A percentile compares a stretch with the other conserved stretches of the same genome.
These are phyloP conservation scores for Ustilago loliicola DNA, from an alignment of 1,284 basidiomycete genomes.

Conservation along the genomic window DNA sequence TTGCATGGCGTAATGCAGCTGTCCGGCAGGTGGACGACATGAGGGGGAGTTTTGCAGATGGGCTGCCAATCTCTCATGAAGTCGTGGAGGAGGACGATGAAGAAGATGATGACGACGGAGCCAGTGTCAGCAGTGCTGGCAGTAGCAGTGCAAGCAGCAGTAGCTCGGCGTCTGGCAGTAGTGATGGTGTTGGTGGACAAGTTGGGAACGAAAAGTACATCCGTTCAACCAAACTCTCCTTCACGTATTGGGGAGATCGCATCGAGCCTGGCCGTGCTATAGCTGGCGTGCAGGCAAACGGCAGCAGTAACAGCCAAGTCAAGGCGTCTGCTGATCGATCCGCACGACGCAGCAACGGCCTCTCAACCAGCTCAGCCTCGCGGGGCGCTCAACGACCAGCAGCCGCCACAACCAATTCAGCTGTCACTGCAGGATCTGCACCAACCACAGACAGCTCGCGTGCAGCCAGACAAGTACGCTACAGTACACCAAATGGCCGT, in stretches of 20 bases:
- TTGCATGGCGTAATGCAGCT: slow-evolving; percentile 50
- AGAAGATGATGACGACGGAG: slow-evolving; percentile 36
- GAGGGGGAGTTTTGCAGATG: slow-evolving; percentile 21
- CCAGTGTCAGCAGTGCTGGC: slow-evolving; percentile 29
- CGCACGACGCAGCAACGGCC: neutral
- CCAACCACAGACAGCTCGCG: slow-evolving; percentile 5
- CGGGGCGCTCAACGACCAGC: slow-evolving; percentile 1
- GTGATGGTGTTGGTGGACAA: slow-evolving; percentile 48
- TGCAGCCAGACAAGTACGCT: slow-evolving; percentile 13
- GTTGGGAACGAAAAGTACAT: slow-evolving; percentile 52
- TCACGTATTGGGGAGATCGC: slow-evolving; percentile 61
- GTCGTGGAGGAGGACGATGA: slow-evolving; percentile 55
- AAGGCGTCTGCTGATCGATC: neutral
- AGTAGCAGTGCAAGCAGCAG: slow-evolving; percentile 17
- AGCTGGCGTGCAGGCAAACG: slow-evolving; percentile 12
- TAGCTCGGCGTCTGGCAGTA: slow-evolving; percentile 27
- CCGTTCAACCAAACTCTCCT: slow-evolving; percentile 60
- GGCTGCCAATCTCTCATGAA: slow-evolving; percentile 47
- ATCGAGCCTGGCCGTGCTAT: slow-evolving; percentile 49
- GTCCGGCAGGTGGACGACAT: slow-evolving; percentile 7
- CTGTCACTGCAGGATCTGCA: slow-evolving; percentile 5
- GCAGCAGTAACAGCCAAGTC: neutral
- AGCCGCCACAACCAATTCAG: slow-evolving; percentile 19
- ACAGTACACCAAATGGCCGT: slow-evolving; percentile 12
- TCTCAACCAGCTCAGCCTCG: neutral